Base-by-base conservation (phyloP, 192 early-diverging fungal genomes). In the Dissophora globulifera region DNA sequence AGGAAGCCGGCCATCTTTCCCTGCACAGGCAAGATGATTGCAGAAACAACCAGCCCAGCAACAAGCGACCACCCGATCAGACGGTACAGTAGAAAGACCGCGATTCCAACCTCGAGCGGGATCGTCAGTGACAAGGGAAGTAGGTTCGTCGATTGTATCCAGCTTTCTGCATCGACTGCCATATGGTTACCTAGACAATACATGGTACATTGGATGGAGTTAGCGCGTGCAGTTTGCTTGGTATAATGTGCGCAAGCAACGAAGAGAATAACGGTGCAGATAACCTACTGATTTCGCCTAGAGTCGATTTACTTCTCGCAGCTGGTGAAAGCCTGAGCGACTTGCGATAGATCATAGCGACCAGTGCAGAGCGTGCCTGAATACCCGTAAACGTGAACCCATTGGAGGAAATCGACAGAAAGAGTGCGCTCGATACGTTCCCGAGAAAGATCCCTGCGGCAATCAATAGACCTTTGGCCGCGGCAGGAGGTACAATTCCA, bases 271-370 rank as follows among this genome's bases (percentile, higher is more conserved):
- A 4, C 17, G 12, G 23, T 2, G 29, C 7, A 5, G 13, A 20
- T 11, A 6, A 51, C 65, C 4, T 58, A 47, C 57, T 76, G 30
- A 76, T 56, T 32, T 76, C 72, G 7, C 72, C 72, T 10, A 76
- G 30, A 9, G 72, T 76, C 9, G 62, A 62, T 27, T 67, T 54
- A 19, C 26, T 57, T 23, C 72, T 66, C 4, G 72, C 57, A 11
- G 17, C 27, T 10, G 87, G 92, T 8, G 92, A 93, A 20, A 98
- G 86, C 4, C 79, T 51, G 48, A 98, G 30, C 13, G 92, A 82
- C 79, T 96, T 97, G 25, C 81, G 82, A 69, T 95, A 97, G 38
- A 97, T 88, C 41, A 91, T 87, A 0, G 92, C 83, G 19, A 89
- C 84, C 30, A 93, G 75, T 13, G 89, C 91, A 16, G 89, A 84